phyloP scores from a whole-genome alignment of 2,329 filamentous ascomycete genomes.

The Geosmithia flava region DNA sequence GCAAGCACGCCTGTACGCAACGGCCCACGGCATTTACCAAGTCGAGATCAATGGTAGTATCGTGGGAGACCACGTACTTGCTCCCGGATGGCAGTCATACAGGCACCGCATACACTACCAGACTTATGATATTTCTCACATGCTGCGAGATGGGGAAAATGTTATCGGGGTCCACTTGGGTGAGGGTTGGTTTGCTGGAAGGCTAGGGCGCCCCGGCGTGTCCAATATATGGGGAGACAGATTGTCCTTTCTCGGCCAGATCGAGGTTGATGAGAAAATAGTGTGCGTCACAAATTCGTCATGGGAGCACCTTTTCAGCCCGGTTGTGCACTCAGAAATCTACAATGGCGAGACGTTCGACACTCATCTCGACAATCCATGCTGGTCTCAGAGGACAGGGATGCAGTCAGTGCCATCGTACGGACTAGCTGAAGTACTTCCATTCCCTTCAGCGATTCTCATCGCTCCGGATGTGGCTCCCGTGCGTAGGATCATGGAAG shows the following conservation, averaged over 20 bases:
- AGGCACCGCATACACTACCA: slow-evolving; percentile 36
- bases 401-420: slow-evolving; percentile 14
- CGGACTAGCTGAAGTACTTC: slow-evolving; percentile 11
- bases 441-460: slow-evolving; percentile 18
- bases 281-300: slow-evolving; percentile 21
- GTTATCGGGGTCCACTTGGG: slow-evolving; percentile 26
- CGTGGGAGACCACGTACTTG: slow-evolving; percentile 26
- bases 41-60: slow-evolving; percentile 31
- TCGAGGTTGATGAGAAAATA: slow-evolving; percentile 20
- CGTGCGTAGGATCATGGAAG: slow-evolving; percentile 20
- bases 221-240: slow-evolving; percentile 23
- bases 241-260: slow-evolving; percentile 23
- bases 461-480: slow-evolving; percentile 29
- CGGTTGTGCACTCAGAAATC: slow-evolving; percentile 21
- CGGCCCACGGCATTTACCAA: slow-evolving; percentile 30
- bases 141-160: slow-evolving; percentile 21
- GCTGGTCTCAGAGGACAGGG: slow-evolving; percentile 15
- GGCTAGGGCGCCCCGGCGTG: slow-evolving; percentile 16
- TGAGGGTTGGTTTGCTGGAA: slow-evolving; percentile 36
- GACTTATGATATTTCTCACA: slow-evolving; percentile 33
- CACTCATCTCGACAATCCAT: slow-evolving; percentile 10
- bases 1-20: slow-evolving; percentile 32
- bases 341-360: slow-evolving; percentile 44
- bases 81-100: slow-evolving; percentile 42
- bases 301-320: slow-evolving; percentile 21